These are phyloP conservation scores for Ceriops decandra DNA, from an alignment of 345 rosid species.

Conservation along the genomic window DNA sequence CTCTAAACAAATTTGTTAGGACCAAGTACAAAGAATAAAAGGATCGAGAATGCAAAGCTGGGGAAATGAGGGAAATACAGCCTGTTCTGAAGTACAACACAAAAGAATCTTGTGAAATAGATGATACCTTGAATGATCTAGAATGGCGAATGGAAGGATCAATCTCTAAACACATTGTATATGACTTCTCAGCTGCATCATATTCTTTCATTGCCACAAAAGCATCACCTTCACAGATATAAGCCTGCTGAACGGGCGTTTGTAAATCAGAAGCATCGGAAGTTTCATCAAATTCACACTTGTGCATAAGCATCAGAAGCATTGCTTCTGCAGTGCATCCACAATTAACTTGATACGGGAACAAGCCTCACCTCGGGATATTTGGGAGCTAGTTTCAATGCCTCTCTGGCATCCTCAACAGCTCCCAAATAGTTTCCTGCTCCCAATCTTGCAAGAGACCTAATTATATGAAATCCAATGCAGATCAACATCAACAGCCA, in stretches of 20 bases:
- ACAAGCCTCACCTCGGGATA: slow-evolving; percentile 49
- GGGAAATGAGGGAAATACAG: too few relatives aligned
- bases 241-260: slow-evolving; percentile 36
- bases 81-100: too few relatives aligned
- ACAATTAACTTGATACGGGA: neutral
- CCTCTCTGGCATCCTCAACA: slow-evolving; percentile 67
- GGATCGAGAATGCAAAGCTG: too few relatives aligned
- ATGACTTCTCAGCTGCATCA: slow-evolving; percentile 65
- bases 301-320: too few relatives aligned
- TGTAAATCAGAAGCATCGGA: neutral
- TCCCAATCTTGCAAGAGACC: slow-evolving; percentile 62
- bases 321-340: too few relatives aligned
- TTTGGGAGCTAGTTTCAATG: slow-evolving; percentile 47
- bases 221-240: slow-evolving; percentile 78
- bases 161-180: slow-evolving; percentile 49
- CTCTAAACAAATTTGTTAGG: too few relatives aligned
- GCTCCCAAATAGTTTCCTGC: slow-evolving; percentile 57
- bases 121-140: slow-evolving; percentile 66
- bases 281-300: neutral
- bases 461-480: slow-evolving; percentile 23
- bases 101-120: neutral
- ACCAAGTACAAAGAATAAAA: too few relatives aligned
- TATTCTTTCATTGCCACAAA: slow-evolving; percentile 57
- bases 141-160: slow-evolving; percentile 74
- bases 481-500: neutral